Evolutionary conservation across 805 yeast genomes (phyloP).

Genomic region (Candida ipomoeae): DNA sequence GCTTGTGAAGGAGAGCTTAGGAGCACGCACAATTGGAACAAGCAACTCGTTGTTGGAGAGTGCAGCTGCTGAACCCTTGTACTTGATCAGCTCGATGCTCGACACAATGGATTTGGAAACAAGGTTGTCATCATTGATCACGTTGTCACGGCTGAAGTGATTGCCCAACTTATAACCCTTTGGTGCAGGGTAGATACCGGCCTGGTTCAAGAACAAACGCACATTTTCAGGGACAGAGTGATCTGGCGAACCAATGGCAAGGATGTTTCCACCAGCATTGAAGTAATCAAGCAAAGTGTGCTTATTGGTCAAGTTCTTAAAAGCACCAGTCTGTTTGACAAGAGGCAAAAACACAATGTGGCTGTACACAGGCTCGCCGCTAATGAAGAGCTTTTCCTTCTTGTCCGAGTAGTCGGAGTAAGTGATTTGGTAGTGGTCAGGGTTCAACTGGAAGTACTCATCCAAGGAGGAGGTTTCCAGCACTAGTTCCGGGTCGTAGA

Average conservation of each 20-base stretch:
- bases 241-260: conserved; percentile 54
- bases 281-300: conserved; percentile 54
- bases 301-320: conserved; percentile 33
- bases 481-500: conserved; percentile 28
- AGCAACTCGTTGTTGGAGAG: conserved; percentile 64
- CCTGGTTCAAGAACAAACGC: conserved; percentile 64
- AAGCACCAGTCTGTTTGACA: conserved; percentile 28
- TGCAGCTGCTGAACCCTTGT: conserved; percentile 62
- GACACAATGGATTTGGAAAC: conserved; percentile 19
- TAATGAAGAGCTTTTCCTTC: conserved; percentile 21
- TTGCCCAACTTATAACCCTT: conserved; percentile 62
- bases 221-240: conserved; percentile 37
- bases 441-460: conserved; percentile 10
- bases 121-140: conserved; percentile 29
- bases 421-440: conserved; percentile 11
- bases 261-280: conserved; percentile 67
- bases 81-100: conserved; percentile 13
- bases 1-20: conserved; percentile 58
- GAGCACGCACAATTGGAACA: conserved; percentile 66
- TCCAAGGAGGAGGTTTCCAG: conserved; percentile 8
- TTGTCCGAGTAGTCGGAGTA: conserved; percentile 23
- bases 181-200: conserved; percentile 84
- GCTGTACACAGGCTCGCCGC: conserved; percentile 23
- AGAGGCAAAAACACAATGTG: conserved; percentile 36
- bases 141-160: conserved; percentile 49